Evolutionary conservation across 768 basidiomycete genomes (phyloP).

Genomic region (Phylloporus arenicola): DNA sequence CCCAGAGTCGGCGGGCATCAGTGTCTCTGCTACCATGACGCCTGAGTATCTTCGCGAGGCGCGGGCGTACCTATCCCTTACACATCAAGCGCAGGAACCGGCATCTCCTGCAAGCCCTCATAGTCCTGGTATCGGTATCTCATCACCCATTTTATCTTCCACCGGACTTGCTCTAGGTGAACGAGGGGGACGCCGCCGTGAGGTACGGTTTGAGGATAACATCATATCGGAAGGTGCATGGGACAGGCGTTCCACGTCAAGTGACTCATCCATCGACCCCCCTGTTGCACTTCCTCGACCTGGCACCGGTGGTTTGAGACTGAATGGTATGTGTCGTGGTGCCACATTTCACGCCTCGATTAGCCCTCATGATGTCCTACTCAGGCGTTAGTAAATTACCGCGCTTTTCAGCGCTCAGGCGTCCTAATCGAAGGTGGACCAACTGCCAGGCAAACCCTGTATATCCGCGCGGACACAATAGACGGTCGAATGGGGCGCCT

Average conservation of each 20-base stretch:
- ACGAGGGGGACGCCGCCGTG: slow-evolving; percentile 27
- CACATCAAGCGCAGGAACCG: slow-evolving; percentile 16
- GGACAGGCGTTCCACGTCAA: slow-evolving; percentile 29
- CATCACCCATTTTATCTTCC: slow-evolving; percentile 30
- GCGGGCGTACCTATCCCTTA: slow-evolving; percentile 29
- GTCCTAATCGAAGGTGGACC: slow-evolving; percentile 12
- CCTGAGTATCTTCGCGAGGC: slow-evolving; percentile 31
- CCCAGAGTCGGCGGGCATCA: slow-evolving; percentile 30
- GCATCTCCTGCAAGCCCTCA: slow-evolving; percentile 8
- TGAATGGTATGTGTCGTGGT: slow-evolving; percentile 16
- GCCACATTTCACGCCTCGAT: not conserved
- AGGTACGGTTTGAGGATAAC: slow-evolving; percentile 32
- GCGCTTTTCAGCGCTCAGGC: slow-evolving; percentile 27
- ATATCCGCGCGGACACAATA: slow-evolving; percentile 1
- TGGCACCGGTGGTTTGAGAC: slow-evolving; percentile 6
- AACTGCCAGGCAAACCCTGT: slow-evolving; percentile 10
- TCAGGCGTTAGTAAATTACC: slow-evolving; percentile 28
- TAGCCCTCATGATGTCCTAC: not conserved
- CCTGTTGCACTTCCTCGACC: slow-evolving; percentile 15
- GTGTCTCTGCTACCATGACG: slow-evolving; percentile 27
- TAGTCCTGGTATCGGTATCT: slow-evolving; percentile 19
- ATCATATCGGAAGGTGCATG: slow-evolving; percentile 27
- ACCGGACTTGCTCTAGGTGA: slow-evolving; percentile 24
- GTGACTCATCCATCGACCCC: slow-evolving; percentile 25
- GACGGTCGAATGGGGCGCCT: slow-evolving; percentile 6